These are phyloP conservation scores for Medicago arabica DNA, from an alignment of 306 rosid species.

Conservation along the genomic window DNA sequence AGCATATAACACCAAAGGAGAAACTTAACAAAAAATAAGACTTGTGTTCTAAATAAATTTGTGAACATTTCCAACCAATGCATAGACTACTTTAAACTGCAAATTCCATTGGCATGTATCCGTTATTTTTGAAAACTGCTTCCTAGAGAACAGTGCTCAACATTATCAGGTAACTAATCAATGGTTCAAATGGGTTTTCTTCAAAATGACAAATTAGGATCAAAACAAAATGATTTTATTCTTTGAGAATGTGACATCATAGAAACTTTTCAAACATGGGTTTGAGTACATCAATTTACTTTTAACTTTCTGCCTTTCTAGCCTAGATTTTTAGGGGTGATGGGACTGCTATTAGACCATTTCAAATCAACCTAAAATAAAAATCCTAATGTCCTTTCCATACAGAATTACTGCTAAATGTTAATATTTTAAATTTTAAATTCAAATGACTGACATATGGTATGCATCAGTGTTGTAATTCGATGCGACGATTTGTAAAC, in stretches of 20 bases:
- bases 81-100: background rate
- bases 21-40: slow-evolving; percentile 18
- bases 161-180: slow-evolving; percentile 1
- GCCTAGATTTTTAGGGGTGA: slow-evolving; percentile 8
- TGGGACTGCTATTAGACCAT: slow-evolving; percentile 8
- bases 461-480: background rate
- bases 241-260: background rate
- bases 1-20: slow-evolving; percentile 17
- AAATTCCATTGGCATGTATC: slow-evolving; percentile 16
- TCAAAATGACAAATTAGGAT: slow-evolving; percentile 2
- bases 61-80: slow-evolving; percentile 12
- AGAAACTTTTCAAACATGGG: slow-evolving; percentile 7
- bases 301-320: slow-evolving; percentile 10
- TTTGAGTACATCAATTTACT: slow-evolving; percentile 24
- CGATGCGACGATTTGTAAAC: background rate
- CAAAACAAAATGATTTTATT: background rate
- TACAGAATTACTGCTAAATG: background rate
- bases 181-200: background rate
- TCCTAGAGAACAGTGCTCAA: slow-evolving; percentile 5
- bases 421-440: slow-evolving; percentile 1
- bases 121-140: background rate
- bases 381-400: slow-evolving; percentile 14
- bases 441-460: slow-evolving; percentile 12
- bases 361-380: slow-evolving; percentile 21
- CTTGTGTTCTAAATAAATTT: background rate